A percentile compares a stretch with the other conserved stretches of the same genome.
Evolutionary conservation across 2,329 filamentous ascomycete genomes (phyloP).

Genomic region (Calonectria montana): DNA sequence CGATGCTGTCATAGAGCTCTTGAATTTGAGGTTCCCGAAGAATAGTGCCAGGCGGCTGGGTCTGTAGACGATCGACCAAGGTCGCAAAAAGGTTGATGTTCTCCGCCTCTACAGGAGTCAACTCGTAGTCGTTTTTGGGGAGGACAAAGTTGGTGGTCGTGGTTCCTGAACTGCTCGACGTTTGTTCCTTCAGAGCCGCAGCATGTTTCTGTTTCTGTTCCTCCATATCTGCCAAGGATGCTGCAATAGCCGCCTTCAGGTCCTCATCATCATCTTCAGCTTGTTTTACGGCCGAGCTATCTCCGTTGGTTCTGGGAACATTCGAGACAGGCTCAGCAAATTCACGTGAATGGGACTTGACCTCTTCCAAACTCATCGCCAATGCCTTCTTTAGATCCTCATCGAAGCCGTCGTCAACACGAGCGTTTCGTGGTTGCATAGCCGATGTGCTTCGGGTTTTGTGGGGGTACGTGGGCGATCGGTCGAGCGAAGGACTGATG

Average conservation of each 20-base stretch:
- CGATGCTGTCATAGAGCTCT: conserved; percentile 97
- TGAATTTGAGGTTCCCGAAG: conserved; percentile 98
- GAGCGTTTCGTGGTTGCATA: conserved; percentile 92
- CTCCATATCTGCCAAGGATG: conserved; percentile 96
- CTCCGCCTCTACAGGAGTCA: conserved; percentile 93
- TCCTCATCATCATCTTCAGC: conserved; percentile 93
- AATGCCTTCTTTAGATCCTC: conserved; percentile 93
- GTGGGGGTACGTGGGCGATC: conserved; percentile 62
- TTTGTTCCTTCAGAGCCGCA: conserved; percentile 83
- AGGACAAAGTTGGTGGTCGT: conserved; percentile 64
- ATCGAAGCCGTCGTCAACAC: conserved; percentile 91
- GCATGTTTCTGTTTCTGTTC: conserved; percentile 95
- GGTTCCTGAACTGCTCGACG: conserved; percentile 56
- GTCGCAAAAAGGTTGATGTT: conserved; percentile 98
- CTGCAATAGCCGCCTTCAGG: conserved; percentile 92
- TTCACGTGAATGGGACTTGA: conserved; percentile 78
- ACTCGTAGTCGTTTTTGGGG: conserved; percentile 93
- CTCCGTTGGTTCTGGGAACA: conserved; percentile 50
- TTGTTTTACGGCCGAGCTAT: conserved; percentile 52
- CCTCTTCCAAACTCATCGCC: conserved; percentile 97
- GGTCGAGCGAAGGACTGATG: conserved; percentile 58
- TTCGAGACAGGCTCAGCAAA: conserved; percentile 72
- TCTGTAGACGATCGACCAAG: conserved; percentile 91
- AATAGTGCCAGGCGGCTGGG: conserved; percentile 95
- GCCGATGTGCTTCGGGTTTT: conserved; percentile 74